Evolutionary conservation across 495 filamentous ascomycete genomes (phyloP).

Genomic region (Rostrohypoxylon terebratum): DNA sequence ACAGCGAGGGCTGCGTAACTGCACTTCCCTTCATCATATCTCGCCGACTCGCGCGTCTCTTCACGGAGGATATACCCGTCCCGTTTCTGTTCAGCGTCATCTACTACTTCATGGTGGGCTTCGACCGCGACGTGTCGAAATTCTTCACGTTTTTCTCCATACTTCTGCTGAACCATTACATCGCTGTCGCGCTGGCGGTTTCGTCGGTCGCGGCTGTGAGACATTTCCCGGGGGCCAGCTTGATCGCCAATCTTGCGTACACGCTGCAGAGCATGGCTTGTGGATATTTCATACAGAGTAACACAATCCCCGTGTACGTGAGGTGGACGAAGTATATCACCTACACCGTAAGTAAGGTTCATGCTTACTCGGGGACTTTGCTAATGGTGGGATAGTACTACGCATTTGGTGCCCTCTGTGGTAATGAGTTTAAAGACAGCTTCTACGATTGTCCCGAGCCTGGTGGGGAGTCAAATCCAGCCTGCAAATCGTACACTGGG

Average conservation of each 20-base stretch:
- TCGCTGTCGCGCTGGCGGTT: slow-evolving; percentile 71
- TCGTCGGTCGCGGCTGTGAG: slow-evolving; percentile 69
- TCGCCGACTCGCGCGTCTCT: slow-evolving; percentile 70
- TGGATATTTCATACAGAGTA: slow-evolving; percentile 77
- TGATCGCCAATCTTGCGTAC: slow-evolving; percentile 75
- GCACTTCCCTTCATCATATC: slow-evolving; percentile 73
- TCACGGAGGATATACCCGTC: slow-evolving; percentile 75
- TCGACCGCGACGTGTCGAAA: slow-evolving; percentile 66
- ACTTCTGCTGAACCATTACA: slow-evolving; percentile 72
- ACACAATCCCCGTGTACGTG: slow-evolving; percentile 78
- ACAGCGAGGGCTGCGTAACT: slow-evolving; percentile 75
- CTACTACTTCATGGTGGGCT: slow-evolving; percentile 82
- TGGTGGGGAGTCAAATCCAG: slow-evolving; percentile 68
- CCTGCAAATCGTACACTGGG: slow-evolving; percentile 74
- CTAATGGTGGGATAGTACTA: slow-evolving; percentile 65
- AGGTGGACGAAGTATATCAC: slow-evolving; percentile 76
- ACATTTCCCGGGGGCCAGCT: slow-evolving; percentile 65
- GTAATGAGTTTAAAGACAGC: slow-evolving; percentile 74
- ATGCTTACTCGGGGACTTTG: background rate
- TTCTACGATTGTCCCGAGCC: slow-evolving; percentile 75
- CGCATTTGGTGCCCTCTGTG: slow-evolving; percentile 71
- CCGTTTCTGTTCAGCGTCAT: slow-evolving; percentile 74
- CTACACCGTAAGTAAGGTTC: slow-evolving; percentile 57
- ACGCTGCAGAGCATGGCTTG: slow-evolving; percentile 78
- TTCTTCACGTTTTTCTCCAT: slow-evolving; percentile 78